Conservation (phyloP, 2,329 filamentous ascomycete genomes). For the Teratosphaeria viscida region DNA sequence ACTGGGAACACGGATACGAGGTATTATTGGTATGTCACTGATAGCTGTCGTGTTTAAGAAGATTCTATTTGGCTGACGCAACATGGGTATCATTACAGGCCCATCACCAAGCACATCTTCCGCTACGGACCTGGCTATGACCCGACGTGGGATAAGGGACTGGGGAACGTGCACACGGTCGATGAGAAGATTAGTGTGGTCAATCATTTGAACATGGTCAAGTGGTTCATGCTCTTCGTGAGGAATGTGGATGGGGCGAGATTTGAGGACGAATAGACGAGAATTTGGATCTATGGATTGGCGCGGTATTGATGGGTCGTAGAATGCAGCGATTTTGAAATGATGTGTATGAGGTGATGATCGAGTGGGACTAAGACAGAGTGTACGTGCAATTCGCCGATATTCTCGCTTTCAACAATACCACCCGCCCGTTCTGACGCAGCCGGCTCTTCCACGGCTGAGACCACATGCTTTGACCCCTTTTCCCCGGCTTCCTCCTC, state of each 20-base stretch:
- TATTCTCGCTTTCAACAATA: not conserved
- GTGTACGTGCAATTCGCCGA: not conserved
- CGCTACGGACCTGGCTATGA: constrained; percentile 27
- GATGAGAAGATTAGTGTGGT: constrained; percentile 26
- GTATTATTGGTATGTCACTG: not conserved
- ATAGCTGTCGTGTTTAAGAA: not conserved
- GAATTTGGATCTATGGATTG: too few relatives aligned
- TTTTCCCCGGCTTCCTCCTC: not conserved
- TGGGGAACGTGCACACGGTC: constrained; percentile 26
- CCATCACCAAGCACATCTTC: constrained; percentile 27
- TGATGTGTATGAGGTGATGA: too few relatives aligned
- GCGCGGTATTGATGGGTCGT: not conserved
- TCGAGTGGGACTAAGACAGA: too few relatives aligned
- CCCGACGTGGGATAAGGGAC: constrained; percentile 15
- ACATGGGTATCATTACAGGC: constrained; percentile 21
- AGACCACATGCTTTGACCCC: not conserved
- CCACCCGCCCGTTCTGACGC: not conserved
- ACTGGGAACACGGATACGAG: constrained; percentile 20
- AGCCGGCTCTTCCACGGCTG: not conserved
- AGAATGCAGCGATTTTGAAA: too few relatives aligned
- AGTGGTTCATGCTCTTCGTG: constrained; percentile 35
- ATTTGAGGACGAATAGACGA: constrained; percentile 9
- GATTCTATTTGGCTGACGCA: not conserved
- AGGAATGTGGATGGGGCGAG: constrained; percentile 37
- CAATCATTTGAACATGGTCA: constrained; percentile 34